Conservation (phyloP, 768 basidiomycete species). For the Wakefieldia striispora region DNA sequence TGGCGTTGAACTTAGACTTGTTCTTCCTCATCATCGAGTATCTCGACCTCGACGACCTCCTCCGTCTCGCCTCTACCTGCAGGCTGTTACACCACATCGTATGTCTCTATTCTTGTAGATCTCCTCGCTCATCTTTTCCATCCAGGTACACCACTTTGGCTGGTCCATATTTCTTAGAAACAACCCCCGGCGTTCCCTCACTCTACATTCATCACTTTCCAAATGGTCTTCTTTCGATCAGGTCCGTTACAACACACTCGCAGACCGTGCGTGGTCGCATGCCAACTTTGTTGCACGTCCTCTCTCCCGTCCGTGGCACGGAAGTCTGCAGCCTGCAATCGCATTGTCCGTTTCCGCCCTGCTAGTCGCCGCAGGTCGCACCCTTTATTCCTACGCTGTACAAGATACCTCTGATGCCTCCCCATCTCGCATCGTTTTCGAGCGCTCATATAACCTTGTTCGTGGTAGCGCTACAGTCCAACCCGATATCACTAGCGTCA, state of each 20-base stretch:
- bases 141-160: constrained; percentile 59
- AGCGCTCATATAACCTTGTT: constrained; percentile 43
- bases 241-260: constrained; percentile 50
- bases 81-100: constrained; percentile 40
- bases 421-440: constrained; percentile 46
- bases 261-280: constrained; percentile 53
- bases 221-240: constrained; percentile 44
- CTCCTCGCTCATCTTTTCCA: constrained; percentile 1
- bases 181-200: constrained; percentile 54
- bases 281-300: constrained; percentile 60
- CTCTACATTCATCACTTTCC: constrained; percentile 42
- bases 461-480: constrained; percentile 27
- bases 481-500: constrained; percentile 55
- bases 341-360: constrained; percentile 55
- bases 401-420: constrained; percentile 26
- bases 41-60: constrained; percentile 44
- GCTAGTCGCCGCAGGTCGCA: constrained; percentile 57
- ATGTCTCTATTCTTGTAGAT: constrained; percentile 18
- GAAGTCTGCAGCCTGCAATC: constrained; percentile 54
- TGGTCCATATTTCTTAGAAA: constrained; percentile 53
- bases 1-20: constrained; percentile 51
- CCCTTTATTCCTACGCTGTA: constrained; percentile 58
- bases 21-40: constrained; percentile 50
- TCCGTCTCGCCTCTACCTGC: constrained; percentile 30
- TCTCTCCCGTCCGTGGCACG: constrained; percentile 56